Evolutionary conservation across 306 rosid genomes (phyloP).

Genomic region (Sicyos edulis): DNA sequence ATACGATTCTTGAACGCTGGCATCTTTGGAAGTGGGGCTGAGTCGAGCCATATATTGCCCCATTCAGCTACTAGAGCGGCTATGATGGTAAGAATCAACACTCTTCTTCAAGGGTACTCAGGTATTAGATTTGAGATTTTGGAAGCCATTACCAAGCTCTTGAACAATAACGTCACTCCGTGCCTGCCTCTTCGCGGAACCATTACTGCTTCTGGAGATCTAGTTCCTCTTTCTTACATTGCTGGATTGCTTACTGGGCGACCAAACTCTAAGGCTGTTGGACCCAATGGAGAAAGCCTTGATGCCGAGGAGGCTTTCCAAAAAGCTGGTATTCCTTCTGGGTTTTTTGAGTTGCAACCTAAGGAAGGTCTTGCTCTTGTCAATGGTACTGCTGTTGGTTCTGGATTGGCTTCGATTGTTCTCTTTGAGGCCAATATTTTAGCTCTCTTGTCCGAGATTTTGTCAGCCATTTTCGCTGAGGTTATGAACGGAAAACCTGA

Average conservation of each 20-base stretch:
- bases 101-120: constrained; percentile 45
- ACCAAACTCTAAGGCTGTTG: constrained; percentile 63
- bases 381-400: too few species aligned
- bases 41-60: constrained; percentile 59
- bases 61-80: constrained; percentile 79
- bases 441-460: too few species aligned
- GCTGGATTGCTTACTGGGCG: constrained; percentile 77
- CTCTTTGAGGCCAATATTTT: too few species aligned
- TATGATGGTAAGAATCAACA: constrained; percentile 75
- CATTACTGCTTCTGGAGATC: constrained; percentile 78
- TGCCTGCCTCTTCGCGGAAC: constrained; percentile 83
- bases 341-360: too few species aligned
- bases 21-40: constrained; percentile 66
- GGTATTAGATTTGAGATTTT: too few species aligned
- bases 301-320: constrained; percentile 56
- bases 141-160: constrained; percentile 1
- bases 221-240: constrained; percentile 82
- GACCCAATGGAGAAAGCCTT: constrained; percentile 54
- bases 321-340: constrained; percentile 22
- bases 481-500: constrained; percentile 94
- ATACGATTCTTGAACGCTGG: constrained; percentile 90
- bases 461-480: constrained; percentile 22
- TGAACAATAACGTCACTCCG: constrained; percentile 67
- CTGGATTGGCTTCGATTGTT: too few species aligned
- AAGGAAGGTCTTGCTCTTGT: too few species aligned